A percentile compares a stretch with the other conserved stretches of the same genome.
phyloP scores from a whole-genome alignment of 768 basidiomycete species.

The Termitomyces sp. region DNA sequence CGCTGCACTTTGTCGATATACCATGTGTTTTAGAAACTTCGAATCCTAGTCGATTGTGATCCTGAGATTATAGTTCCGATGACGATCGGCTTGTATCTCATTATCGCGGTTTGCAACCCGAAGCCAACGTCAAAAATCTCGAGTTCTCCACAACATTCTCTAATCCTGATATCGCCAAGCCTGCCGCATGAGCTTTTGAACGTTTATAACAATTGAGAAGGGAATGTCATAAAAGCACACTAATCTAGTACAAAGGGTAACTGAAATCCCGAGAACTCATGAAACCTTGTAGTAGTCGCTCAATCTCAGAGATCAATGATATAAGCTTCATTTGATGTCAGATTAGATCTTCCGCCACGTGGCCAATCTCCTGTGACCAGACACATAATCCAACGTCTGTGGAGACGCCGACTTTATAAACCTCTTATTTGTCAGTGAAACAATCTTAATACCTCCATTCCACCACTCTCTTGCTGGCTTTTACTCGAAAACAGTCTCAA shows the following conservation, averaged over 20 bases:
- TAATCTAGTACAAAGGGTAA: too few relatives aligned
- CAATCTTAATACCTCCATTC: neutral
- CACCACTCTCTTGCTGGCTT: neutral
- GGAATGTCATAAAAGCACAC: neutral
- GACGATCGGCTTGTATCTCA: neutral
- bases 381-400: neutral
- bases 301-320: neutral
- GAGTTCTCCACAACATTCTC: neutral
- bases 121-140: neutral
- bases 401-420: neutral
- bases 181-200: neutral
- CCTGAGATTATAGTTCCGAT: neutral
- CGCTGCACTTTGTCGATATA: constrained; percentile 2
- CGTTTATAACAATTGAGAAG: too few relatives aligned
- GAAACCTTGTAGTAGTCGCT: neutral
- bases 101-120: neutral
- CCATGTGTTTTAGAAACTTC: neutral
- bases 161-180: too few relatives aligned
- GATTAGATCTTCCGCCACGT: constrained; percentile 6
- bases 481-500: neutral
- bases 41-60: neutral
- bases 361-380: neutral
- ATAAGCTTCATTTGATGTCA: too few relatives aligned
- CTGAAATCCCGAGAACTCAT: too few relatives aligned
- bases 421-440: neutral